Percentiles rank a stretch among this genome's conserved stretches.
These are phyloP conservation scores for Polyrhizophydium stewartii DNA, from an alignment of 371 early-diverging fungal genomes.

Conservation along the genomic window DNA sequence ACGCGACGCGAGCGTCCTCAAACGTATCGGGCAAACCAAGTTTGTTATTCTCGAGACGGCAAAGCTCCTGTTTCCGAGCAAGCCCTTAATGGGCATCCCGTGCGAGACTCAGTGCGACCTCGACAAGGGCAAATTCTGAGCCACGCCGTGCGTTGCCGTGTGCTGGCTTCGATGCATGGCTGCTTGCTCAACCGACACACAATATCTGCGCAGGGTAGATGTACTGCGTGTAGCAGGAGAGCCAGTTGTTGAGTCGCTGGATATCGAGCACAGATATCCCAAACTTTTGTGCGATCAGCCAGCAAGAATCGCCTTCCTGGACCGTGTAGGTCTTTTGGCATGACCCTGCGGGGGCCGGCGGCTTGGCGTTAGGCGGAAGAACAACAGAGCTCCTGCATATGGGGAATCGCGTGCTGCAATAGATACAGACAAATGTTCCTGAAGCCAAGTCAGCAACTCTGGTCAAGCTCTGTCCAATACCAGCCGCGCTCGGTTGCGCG, in stretches of 20 bases:
- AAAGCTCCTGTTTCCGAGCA: neutral
- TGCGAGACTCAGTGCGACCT: neutral
- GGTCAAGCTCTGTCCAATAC: too few species aligned
- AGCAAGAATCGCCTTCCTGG: neutral
- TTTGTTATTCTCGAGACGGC: constrained; percentile 1
- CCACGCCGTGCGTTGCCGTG: too few species aligned
- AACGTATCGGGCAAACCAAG: neutral
- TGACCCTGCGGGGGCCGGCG: neutral
- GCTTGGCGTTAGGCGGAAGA: neutral
- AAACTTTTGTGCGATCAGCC: neutral
- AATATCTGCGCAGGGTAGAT: constrained; percentile 4
- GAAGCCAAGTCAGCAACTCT: too few species aligned
- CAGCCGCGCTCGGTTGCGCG: too few species aligned
- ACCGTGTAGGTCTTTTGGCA: constrained; percentile 5
- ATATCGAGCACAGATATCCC: neutral
- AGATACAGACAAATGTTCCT: neutral
- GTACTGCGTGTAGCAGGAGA: constrained; percentile 4
- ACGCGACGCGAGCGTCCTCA: too few species aligned
- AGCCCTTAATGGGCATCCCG: neutral
- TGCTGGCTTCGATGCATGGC: too few species aligned
- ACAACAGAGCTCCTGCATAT: neutral
- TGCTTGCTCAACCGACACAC: constrained; percentile 3
- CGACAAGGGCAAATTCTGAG: too few species aligned
- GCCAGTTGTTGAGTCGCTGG: constrained; percentile 5
- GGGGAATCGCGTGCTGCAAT: neutral